Base-by-base conservation (phyloP, 2,329 filamentous ascomycete genomes). In the Hypoxylon sp. region DNA sequence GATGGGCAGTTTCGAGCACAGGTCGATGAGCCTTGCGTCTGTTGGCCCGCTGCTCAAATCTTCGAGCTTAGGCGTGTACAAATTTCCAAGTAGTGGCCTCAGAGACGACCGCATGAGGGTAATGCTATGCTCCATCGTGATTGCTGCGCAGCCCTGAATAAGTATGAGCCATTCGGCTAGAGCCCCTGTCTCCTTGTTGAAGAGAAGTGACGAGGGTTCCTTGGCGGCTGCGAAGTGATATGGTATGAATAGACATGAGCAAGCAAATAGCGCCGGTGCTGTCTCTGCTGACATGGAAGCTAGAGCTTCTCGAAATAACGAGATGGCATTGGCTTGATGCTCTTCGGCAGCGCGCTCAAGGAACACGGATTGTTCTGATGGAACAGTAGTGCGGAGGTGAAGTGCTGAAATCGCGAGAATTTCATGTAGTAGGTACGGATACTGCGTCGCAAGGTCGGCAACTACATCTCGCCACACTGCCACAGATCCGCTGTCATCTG, bases 141-240 rank as follows among this genome's bases (percentile, higher is more conserved):
- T 63, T 2, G 64, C 60, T 7, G 67, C 65, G 55, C 64, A 69
- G 25, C 74, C 73, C 10, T 73, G 71, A 21, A 75, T 64, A 1
- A 74, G 69, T 1, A 67, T 17, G 25, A 76, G 63, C 74, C 74
- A 76, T 60, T 74, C 70, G 13, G 74, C 68, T 19, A 74, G 67
- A 10, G 63, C 48, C 9, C 65, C 58, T 2, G 72, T 62, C 17
- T 72, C 69, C 17, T 69, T 62, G 56, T 65, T 72, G 60, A 73
- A 71, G 19, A 75, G 63, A 0, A 75, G 69, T 30, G 69, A 66
- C 23, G 57, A 51, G 10, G 72, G 61, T n/a, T 75, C 71, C 34
- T 56, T 63, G n/a, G 71, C 63, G 0, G 66, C 68, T 1, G 71
- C 71, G 48, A 75, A 74, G 53, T 73, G 69, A 32, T 73, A 74